Percentiles rank a stretch among this genome's conserved stretches.
These are phyloP conservation scores for Penicillium paradoxum DNA, from an alignment of 495 filamentous ascomycete species.

Conservation along the genomic window DNA sequence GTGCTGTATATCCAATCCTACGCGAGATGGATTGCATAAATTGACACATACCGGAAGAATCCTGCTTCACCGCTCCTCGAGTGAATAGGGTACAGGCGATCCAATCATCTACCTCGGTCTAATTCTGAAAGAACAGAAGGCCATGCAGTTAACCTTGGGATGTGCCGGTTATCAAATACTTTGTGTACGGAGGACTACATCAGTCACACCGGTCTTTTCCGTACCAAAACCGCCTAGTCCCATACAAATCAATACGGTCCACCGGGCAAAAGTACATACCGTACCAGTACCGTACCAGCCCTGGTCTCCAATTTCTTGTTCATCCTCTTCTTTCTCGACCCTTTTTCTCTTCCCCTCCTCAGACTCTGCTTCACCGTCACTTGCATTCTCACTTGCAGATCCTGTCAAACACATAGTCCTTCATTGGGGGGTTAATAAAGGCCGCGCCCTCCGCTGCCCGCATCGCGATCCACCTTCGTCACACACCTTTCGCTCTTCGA, in stretches of 20 bases:
- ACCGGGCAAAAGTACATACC: slow-evolving; percentile 9
- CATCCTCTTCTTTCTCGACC: slow-evolving; percentile 6
- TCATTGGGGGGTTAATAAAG: slow-evolving; percentile 4
- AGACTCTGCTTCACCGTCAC: slow-evolving; percentile 15
- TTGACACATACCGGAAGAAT: neutral
- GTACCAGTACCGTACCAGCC: slow-evolving; percentile 15
- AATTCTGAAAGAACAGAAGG: neutral
- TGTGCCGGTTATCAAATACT: slow-evolving; percentile 3
- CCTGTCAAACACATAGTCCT: neutral
- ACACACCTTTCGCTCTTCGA: neutral
- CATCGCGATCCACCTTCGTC: neutral
- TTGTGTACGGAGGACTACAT: neutral
- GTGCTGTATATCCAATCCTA: neutral
- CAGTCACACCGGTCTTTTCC: neutral
- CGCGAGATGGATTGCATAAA: neutral
- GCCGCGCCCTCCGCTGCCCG: neutral
- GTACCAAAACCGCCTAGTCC: slow-evolving; percentile 2
- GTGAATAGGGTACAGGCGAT: neutral
- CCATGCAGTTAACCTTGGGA: slow-evolving; percentile 11
- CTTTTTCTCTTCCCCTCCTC: slow-evolving; percentile 7
- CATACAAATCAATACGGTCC: neutral
- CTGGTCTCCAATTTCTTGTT: slow-evolving; percentile 12
- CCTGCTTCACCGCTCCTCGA: neutral
- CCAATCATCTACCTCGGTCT: neutral
- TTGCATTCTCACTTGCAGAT: slow-evolving; percentile 1